A percentile compares a stretch with the other conserved stretches of the same genome.
Evolutionary conservation across 139 green algal genomes (phyloP).

Genomic region (Coelastrella sp.): DNA sequence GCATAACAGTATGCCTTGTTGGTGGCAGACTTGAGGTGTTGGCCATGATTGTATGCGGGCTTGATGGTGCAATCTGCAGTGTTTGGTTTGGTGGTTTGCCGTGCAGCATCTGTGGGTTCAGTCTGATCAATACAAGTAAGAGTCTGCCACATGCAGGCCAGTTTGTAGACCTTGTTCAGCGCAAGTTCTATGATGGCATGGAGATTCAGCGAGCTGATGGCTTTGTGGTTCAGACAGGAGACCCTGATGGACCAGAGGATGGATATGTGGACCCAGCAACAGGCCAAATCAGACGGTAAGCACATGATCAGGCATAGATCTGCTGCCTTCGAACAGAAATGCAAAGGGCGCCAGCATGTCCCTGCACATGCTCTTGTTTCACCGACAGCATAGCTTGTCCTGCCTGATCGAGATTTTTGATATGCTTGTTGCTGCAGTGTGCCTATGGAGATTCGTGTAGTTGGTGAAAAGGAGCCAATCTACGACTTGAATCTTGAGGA

Average conservation of each 20-base stretch:
- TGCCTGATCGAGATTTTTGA: not conserved
- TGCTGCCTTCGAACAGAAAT: too few species aligned
- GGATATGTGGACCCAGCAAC: constrained; percentile 71
- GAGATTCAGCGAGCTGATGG: constrained; percentile 96
- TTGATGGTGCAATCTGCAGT: too few species aligned
- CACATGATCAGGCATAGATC: not conserved
- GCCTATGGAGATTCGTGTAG: constrained; percentile 93
- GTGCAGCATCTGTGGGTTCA: too few species aligned
- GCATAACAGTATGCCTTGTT: too few species aligned
- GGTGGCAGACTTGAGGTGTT: too few species aligned
- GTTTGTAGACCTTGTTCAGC: constrained; percentile 95
- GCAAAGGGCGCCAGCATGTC: too few species aligned
- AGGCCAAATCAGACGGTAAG: constrained; percentile 63
- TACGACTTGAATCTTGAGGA: constrained; percentile 98
- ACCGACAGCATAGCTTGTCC: not conserved
- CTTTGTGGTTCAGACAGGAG: constrained; percentile 98
- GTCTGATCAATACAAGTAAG: constrained; percentile 75
- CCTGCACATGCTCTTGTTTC: too few species aligned
- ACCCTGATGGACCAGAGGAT: constrained; percentile 77
- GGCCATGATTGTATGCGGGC: too few species aligned
- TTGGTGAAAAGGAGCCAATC: constrained; percentile 91
- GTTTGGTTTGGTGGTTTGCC: too few species aligned
- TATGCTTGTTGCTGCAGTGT: constrained; percentile 65
- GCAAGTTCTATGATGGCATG: constrained; percentile 96
- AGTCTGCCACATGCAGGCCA: constrained; percentile 69